These are phyloP conservation scores for Pyrenula aspistea DNA, from an alignment of 495 filamentous ascomycete species.

Conservation along the genomic window DNA sequence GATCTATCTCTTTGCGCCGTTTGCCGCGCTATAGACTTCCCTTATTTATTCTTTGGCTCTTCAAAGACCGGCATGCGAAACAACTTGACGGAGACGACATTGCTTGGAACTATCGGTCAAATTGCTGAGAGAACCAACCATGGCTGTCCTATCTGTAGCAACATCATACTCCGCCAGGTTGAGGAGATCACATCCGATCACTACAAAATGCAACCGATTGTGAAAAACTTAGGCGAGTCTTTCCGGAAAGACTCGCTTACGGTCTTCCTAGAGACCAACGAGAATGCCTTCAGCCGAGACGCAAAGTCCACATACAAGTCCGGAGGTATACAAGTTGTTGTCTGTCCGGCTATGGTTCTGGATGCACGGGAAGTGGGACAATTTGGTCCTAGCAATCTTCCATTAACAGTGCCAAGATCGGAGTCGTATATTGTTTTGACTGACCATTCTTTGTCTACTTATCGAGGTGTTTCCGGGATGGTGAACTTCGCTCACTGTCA, in stretches of 20 bases:
- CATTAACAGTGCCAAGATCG: background rate
- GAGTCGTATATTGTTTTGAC: background rate
- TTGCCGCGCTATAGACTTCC: background rate
- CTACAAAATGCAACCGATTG: background rate
- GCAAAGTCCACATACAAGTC: background rate
- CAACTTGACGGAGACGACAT: background rate
- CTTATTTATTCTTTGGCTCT: constrained; percentile 19
- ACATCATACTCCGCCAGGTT: background rate
- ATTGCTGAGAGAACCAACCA: background rate
- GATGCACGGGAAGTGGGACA: background rate
- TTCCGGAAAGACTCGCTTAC: background rate
- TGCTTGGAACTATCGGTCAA: background rate
- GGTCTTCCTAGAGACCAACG: background rate
- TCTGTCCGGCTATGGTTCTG: background rate
- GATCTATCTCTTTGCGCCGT: background rate
- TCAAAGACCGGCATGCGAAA: constrained; percentile 1
- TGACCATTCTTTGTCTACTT: background rate
- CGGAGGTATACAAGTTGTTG: background rate
- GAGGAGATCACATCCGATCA: background rate
- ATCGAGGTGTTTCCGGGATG: background rate
- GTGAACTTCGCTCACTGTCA: background rate
- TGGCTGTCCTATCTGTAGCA: background rate
- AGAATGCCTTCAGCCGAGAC: background rate
- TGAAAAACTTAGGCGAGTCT: background rate
- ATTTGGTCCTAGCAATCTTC: background rate